Conservation (phyloP, 139 green algal species). For the Picochlorum costavermella region DNA sequence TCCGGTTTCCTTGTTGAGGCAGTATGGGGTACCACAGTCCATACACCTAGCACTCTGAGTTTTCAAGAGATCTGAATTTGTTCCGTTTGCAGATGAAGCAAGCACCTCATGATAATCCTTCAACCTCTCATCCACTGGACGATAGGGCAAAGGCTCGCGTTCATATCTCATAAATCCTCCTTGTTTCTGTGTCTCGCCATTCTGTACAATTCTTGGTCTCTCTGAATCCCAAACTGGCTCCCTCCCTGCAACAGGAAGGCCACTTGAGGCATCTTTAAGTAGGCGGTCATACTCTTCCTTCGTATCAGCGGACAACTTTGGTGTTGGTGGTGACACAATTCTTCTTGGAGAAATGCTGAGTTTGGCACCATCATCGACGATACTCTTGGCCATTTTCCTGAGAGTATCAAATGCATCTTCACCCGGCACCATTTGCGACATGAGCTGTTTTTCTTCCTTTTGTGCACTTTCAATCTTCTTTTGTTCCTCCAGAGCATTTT, state of each 20-base stretch:
- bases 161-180: conserved; percentile 87
- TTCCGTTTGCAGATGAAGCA: conserved; percentile 23
- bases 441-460: conserved; percentile 42
- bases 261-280: conserved; percentile 39
- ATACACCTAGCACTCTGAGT: conserved; percentile 92
- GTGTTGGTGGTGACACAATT: no score
- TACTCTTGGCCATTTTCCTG: conserved; percentile 45
- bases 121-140: conserved; percentile 68
- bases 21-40: conserved; percentile 96
- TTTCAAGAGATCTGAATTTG: conserved; percentile 61
- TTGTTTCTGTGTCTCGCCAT: conserved; percentile 51
- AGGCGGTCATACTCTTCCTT: conserved; percentile 40
- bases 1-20: conserved; percentile 65
- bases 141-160: conserved; percentile 72
- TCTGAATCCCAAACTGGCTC: conserved; percentile 57
- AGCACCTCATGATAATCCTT: conserved; percentile 85
- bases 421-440: conserved; percentile 37
- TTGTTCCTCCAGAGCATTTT: conserved; percentile 47
- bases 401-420: conserved; percentile 71
- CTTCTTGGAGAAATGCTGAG: background rate
- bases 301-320: background rate
- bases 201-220: conserved; percentile 49
- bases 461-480: conserved; percentile 43
- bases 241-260: conserved; percentile 42
- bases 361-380: conserved; percentile 10